Evolutionary conservation across 2,329 filamentous ascomycete genomes (phyloP).

Genomic region (Xylariaceae sp.): DNA sequence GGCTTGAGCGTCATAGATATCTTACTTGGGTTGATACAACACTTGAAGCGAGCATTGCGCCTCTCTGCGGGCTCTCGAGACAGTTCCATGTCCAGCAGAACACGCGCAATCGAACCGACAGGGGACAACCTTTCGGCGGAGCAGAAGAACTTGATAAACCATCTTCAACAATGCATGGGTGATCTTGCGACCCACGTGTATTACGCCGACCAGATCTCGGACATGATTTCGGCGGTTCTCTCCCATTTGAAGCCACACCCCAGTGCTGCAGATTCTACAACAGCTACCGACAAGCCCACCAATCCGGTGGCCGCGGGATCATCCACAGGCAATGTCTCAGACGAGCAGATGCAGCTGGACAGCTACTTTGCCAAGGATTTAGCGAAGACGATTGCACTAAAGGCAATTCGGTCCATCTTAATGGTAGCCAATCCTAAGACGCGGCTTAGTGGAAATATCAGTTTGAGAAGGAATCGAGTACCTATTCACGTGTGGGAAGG

Average conservation of each 20-base stretch:
- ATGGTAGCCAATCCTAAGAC: conserved; percentile 69
- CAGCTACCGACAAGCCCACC: conserved; percentile 44
- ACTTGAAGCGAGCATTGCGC: conserved; percentile 73
- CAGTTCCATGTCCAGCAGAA: conserved; percentile 13
- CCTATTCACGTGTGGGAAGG: conserved; percentile 87
- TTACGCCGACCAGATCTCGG: conserved; percentile 91
- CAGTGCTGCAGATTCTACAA: conserved; percentile 39
- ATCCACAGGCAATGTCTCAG: conserved; percentile 37
- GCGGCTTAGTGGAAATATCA: conserved; percentile 52
- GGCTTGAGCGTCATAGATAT: conserved; percentile 96
- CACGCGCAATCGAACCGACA: conserved; percentile 30
- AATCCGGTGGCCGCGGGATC: conserved; percentile 32
- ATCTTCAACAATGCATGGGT: conserved; percentile 79
- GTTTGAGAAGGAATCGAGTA: conserved; percentile 67
- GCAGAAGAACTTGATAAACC: conserved; percentile 59
- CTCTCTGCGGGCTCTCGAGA: conserved; percentile 41
- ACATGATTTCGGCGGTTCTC: conserved; percentile 84
- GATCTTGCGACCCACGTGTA: conserved; percentile 91
- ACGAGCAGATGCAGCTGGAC: conserved; percentile 44
- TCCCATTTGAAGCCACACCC: conserved; percentile 65
- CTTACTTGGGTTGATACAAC: conserved; percentile 75
- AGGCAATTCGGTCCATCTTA: conserved; percentile 76
- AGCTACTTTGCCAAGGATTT: conserved; percentile 49
- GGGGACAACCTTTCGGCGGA: conserved; percentile 40
- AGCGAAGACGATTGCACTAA: conserved; percentile 62